Evolutionary conservation across 768 basidiomycete species (phyloP), one percentile per base, ranked within the genome.

Genomic region (Suillus variegatus): DNA sequence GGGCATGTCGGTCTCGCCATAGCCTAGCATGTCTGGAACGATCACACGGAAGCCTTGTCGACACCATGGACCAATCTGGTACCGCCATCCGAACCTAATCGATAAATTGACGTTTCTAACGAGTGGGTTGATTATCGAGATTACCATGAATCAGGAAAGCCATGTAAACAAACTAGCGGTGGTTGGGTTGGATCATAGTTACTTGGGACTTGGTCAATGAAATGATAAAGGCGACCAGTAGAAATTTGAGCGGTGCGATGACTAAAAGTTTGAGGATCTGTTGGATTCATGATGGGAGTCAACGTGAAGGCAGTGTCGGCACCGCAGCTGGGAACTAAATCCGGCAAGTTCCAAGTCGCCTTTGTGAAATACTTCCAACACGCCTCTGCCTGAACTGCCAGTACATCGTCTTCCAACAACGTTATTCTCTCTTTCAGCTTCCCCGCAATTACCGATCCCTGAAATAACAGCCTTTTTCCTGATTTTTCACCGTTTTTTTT

Each of bases 121-220:
- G 41, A 25, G 49, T 41, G 32, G 51, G 49, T 41, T 43, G 51
- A 61, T 51, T 25, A 64, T 38, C 36, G 18, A 10, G 14, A 61
- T 54, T 65, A 81, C 82, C 81, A 83, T 41, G 81, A 73, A 71
- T 94, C 93, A 16, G 93, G 92, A 73, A 94, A 93, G 1, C 93
- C 92, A 71, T 94, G 93, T 20, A 93, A 67, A 72, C 89, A 90
- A n/a, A 93, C 80, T 8, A 94, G 67, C 2, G 91, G 87, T 1
- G 78, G 78, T 12, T 13, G 35, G 8, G 78, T 80, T 22, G 77
- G 70, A 38, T 77, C 72, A 67, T 82, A 80, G 51, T 75, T 65
- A 18, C 64, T 67, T 6, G 90, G 89, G n/a, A 80, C 67, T 74
- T 92, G 86, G 73, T 93, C 91, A 66, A 92, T 81, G 75, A 90